Evolutionary conservation across 305 asterid species (phyloP), one percentile per base, ranked within the genome.

Genomic region (Fraxinus greggii): DNA sequence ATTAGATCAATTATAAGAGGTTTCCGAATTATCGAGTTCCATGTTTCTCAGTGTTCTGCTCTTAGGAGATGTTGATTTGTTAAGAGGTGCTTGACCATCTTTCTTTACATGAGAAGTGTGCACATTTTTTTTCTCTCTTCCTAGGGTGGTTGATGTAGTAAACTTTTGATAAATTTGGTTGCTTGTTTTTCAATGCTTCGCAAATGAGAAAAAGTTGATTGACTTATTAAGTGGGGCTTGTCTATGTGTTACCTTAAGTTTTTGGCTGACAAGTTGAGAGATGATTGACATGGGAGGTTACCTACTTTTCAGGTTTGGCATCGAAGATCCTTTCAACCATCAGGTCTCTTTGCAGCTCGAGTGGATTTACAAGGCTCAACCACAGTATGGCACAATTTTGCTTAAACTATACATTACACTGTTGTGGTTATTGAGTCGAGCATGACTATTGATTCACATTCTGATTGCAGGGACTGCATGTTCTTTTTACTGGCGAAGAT

Each of bases 341-440:
- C 98, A 23, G 99, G 99, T 81, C 94, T 96, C 74, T 96, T 93
- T 91, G 99, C 99, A 42, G 98, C 98, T 86, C 97, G 99, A 76
- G 91, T 96, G 87, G 97, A 96, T 90, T 88, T 96, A 84, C 98
- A 96, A 90, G 99, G 99, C 86, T 92, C 94, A 80, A 86, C 88
- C 83, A 85, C 90, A 13, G 99, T 95, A 95, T 78, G 95, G 2
- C 80, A 31, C 29, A 42, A 28, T 81, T 38, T 83, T 79, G 51
- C 51, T 74, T 79, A 82, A 45, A 45, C 77, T 35, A 13, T 5
- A 33, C 65, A 6, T 35, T 42, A 13, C 51, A 23, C 21, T 38
- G 12, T 78, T 42, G 24, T 78, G 31, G 80, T 76, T 65, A 72
- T 74, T 59, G 69, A 65, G 54, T 61, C 79, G 74, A 78, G 19